Percentiles rank a stretch among this genome's conserved stretches.
Evolutionary conservation across 1,139 yeast genomes (phyloP).

Genomic region (Hanseniaspora uvarum): DNA sequence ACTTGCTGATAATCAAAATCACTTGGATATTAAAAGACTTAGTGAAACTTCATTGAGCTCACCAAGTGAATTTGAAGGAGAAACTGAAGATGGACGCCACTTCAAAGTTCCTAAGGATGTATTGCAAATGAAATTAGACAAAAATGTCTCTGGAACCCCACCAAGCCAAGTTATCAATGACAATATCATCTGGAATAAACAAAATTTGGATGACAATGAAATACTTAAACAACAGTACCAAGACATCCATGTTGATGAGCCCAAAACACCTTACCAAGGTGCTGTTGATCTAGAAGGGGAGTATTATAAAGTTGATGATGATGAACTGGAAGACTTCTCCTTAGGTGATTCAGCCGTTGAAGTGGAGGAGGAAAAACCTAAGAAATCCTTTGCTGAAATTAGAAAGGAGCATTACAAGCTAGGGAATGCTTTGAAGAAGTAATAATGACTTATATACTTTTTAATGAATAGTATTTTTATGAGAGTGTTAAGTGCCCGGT

Average conservation of each 20-base stretch:
- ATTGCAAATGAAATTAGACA: slow-evolving; percentile 25
- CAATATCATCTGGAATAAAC: slow-evolving; percentile 59
- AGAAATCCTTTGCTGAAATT: slow-evolving; percentile 58
- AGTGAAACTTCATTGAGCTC: slow-evolving; percentile 7
- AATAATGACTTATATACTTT: neutral
- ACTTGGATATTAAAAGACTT: slow-evolving; percentile 17
- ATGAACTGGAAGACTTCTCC: slow-evolving; percentile 32
- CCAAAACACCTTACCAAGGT: slow-evolving; percentile 94
- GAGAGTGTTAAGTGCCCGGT: neutral
- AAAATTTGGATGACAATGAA: slow-evolving; percentile 54
- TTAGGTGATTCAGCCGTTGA: slow-evolving; percentile 45
- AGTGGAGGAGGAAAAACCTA: slow-evolving; percentile 43
- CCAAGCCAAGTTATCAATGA: slow-evolving; percentile 22
- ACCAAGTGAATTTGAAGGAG: slow-evolving; percentile 10
- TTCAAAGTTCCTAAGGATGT: slow-evolving; percentile 28
- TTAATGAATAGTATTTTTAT: neutral
- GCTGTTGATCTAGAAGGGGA: slow-evolving; percentile 85
- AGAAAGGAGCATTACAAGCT: slow-evolving; percentile 69
- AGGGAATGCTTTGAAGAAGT: slow-evolving; percentile 45
- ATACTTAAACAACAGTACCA: slow-evolving; percentile 34
- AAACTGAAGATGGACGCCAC: slow-evolving; percentile 18
- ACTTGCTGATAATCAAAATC: slow-evolving; percentile 22
- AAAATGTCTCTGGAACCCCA: slow-evolving; percentile 18
- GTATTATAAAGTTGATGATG: slow-evolving; percentile 60
- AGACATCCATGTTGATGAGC: slow-evolving; percentile 63